Conservation (phyloP, 495 filamentous ascomycete species). For the Margaritispora aquatica region DNA sequence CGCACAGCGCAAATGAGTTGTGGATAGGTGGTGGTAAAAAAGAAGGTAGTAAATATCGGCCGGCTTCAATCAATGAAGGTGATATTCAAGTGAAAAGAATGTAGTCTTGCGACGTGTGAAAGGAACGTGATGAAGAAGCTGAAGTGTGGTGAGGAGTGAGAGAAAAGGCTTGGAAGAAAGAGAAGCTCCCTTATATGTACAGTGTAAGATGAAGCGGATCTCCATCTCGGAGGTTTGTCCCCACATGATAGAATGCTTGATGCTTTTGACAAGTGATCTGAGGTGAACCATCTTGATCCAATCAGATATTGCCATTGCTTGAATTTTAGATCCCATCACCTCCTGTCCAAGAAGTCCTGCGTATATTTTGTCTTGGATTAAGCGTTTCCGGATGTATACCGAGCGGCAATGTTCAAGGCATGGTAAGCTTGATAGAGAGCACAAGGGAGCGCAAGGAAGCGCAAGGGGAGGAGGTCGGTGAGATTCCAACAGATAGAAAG, state of each 20-base stretch:
- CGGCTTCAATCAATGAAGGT: constrained; percentile 23
- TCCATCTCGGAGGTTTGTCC: neutral
- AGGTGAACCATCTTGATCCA: neutral
- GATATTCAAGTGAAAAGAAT: constrained; percentile 15
- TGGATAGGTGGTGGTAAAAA: neutral
- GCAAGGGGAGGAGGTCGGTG: neutral
- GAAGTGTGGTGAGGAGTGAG: neutral
- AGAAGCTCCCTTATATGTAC: neutral
- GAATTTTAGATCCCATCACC: neutral
- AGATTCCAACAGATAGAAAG: constrained; percentile 1
- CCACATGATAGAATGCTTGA: neutral
- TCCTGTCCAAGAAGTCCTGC: neutral
- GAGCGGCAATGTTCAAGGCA: neutral
- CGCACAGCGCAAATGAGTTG: constrained; percentile 9
- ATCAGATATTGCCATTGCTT: neutral
- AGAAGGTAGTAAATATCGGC: constrained; percentile 5
- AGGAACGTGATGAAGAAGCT: constrained; percentile 10
- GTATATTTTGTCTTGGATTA: neutral
- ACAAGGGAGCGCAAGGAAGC: too few relatives aligned
- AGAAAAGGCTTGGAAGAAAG: constrained; percentile 3
- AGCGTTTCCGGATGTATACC: neutral
- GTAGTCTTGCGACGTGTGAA: neutral
- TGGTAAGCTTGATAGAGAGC: neutral
- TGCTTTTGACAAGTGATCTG: neutral
- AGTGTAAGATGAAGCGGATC: constrained; percentile 1